Base-by-base conservation (phyloP, 352 stramenopile genomes). In the Phytopythium montanum region DNA sequence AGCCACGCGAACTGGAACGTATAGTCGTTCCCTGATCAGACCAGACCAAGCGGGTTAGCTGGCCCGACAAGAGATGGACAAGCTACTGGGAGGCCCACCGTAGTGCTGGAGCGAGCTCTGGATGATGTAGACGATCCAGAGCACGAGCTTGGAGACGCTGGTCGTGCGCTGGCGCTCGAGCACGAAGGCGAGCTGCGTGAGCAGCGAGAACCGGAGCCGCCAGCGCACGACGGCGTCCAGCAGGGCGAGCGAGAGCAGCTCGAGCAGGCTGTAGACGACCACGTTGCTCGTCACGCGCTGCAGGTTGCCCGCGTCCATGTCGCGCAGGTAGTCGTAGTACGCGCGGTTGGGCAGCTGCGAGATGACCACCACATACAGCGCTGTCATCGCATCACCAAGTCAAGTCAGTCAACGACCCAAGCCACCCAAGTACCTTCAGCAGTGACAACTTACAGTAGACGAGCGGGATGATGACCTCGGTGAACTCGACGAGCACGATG, bases 101-200 rank as follows among this genome's bases (percentile, higher is more conserved):
- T 66, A 65, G 9, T 79, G 68, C 4, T 52, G n/a, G 18, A 80
- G 36, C 34, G 62, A 70, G 9, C 55, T 50, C 34, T 78, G 66
- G 31, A 77, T 62, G 41, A 74, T 63, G 33, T 77, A 81, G 23
- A 73, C 59, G 9, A 72, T 62, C 28, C 69, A 74, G 3, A 75
- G 50, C 8, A 69, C 54, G 2, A 77, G 61, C 34, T 73, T 77
- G 1, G 64, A 67, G 46, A 72, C 62, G 44, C n/a, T n/a, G 26
- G 21, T 33, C 23, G 1, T 28, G 14, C 45, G 26, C 1, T 77
- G 63, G 1, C 4, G 50, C 21, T 72, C 64, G 3, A 81, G 54
- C 51, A 81, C 70, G 39, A 81, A 79, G 0, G 64, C 57, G 5
- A 79, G 46, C 46, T 79, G 70, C 21, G 64, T 51, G 5, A 71